Conservation (phyloP, 345 rosid species). For the Ceriops decandra region DNA sequence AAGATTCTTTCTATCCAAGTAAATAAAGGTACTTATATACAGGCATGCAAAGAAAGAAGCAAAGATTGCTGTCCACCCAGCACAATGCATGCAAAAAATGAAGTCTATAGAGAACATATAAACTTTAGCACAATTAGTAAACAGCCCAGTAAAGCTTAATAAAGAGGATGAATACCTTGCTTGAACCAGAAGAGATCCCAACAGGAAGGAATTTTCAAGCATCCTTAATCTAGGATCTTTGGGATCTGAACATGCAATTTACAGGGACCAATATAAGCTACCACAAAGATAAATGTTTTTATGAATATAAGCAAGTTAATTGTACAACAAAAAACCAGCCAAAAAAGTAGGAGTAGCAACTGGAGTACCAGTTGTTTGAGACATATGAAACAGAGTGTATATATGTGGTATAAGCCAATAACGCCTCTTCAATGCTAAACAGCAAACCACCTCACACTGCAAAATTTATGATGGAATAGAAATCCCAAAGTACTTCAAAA, state of each 20-base stretch:
- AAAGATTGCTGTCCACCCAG: no score
- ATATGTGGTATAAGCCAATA: conserved; percentile 78
- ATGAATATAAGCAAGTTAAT: conserved; percentile 3
- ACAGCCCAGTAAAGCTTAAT: no score
- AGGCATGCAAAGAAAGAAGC: no score
- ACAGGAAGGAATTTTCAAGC: conserved; percentile 68
- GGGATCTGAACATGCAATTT: conserved; percentile 51
- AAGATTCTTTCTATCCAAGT: no score
- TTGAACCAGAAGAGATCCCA: conserved; percentile 72
- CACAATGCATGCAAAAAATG: no score
- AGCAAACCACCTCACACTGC: conserved; percentile 89
- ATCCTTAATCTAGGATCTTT: conserved; percentile 65
- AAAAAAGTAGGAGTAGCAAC: conserved; percentile 81
- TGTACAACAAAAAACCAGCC: conserved; percentile 51
- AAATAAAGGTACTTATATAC: no score
- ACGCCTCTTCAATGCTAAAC: conserved; percentile 83
- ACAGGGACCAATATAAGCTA: neutral
- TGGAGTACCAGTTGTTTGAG: conserved; percentile 65
- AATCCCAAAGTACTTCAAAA: no score
- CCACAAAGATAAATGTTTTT: neutral
- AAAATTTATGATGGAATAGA: neutral
- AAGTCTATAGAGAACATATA: neutral
- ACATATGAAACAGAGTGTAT: conserved; percentile 74
- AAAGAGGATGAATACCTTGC: conserved; percentile 52
- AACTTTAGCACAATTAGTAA: no score